Evolutionary conservation across 768 basidiomycete genomes (phyloP).

Genomic region (Tylopilus sp.): DNA sequence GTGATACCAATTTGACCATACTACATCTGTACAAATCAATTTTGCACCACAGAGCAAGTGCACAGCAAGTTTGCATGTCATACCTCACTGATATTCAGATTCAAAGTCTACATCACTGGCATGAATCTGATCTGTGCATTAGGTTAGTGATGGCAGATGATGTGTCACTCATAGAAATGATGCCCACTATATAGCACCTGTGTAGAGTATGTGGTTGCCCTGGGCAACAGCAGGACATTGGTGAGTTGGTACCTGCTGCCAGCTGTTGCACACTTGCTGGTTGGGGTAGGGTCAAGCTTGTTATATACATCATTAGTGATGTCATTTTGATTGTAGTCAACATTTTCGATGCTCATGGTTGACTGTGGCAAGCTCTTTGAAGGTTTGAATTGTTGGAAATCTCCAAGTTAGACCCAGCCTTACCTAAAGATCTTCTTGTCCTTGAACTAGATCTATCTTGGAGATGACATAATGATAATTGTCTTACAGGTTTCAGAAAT

Average conservation of each 20-base stretch:
- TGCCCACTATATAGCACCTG: constrained; percentile 53
- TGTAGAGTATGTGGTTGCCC: constrained; percentile 62
- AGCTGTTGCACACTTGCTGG: constrained; percentile 3
- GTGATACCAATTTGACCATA: constrained; percentile 79
- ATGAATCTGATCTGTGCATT: constrained; percentile 55
- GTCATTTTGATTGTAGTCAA: constrained; percentile 22
- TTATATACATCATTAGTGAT: constrained; percentile 15
- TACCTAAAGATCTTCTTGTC: too few species aligned
- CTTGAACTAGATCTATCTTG: too few species aligned
- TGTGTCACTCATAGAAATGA: too few species aligned
- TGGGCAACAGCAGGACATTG: constrained; percentile 51
- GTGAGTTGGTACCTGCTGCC: constrained; percentile 28
- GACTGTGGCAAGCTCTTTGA: neutral
- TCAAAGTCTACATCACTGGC: constrained; percentile 65
- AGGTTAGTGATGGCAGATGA: neutral
- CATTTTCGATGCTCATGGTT: constrained; percentile 11
- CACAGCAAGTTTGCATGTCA: constrained; percentile 1
- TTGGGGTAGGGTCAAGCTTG: constrained; percentile 2
- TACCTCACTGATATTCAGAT: constrained; percentile 78
- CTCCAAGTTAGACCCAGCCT: too few species aligned
- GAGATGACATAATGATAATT: too few species aligned
- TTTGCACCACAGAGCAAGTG: neutral
- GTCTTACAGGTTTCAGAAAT: too few species aligned
- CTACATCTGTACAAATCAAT: constrained; percentile 49
- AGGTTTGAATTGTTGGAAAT: constrained; percentile 5